These are phyloP conservation scores for Hypoxylon sp. DNA, from an alignment of 2,329 filamentous ascomycete genomes.

Conservation along the genomic window DNA sequence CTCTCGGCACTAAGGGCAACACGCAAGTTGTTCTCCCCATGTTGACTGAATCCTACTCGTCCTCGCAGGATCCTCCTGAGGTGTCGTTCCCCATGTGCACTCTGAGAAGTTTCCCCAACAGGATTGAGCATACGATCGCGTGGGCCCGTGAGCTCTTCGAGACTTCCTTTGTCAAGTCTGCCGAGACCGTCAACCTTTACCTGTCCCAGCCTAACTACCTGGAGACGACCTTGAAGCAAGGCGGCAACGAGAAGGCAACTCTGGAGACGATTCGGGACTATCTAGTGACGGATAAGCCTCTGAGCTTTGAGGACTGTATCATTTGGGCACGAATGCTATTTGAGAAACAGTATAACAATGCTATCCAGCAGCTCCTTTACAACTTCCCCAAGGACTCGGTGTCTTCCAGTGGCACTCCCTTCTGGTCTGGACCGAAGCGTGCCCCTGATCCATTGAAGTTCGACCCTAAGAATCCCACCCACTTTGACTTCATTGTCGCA, in stretches of 20 bases:
- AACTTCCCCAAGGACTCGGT: constrained; percentile 97
- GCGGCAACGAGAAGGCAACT: constrained; percentile 94
- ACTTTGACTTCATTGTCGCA: constrained; percentile 89
- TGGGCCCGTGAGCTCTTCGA: constrained; percentile 98
- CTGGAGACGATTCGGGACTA: constrained; percentile 91
- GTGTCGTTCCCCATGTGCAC: constrained; percentile 99
- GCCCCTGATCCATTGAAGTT: constrained; percentile 94
- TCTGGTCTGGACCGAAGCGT: constrained; percentile 99
- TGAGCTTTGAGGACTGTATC: constrained; percentile 96
- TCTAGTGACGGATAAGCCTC: constrained; percentile 90
- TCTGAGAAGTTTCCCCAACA: constrained; percentile 95
- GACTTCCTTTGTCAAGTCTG: constrained; percentile 91
- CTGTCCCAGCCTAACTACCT: constrained; percentile 93
- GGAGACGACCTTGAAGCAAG: constrained; percentile 87
- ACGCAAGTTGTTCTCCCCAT: constrained; percentile 94
- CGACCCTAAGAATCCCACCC: constrained; percentile 84
- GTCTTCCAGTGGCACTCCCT: constrained; percentile 89
- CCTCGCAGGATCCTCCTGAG: constrained; percentile 96
- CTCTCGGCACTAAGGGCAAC: constrained; percentile 98
- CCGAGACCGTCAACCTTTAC: constrained; percentile 95
- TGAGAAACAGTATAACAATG: constrained; percentile 97
- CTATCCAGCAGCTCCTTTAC: constrained; percentile 93
- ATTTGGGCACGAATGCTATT: constrained; percentile 95
- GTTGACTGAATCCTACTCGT: constrained; percentile 96
- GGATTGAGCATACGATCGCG: constrained; percentile 98